phyloP scores from a whole-genome alignment of 345 rosid species.

The Heritiera fomes region DNA sequence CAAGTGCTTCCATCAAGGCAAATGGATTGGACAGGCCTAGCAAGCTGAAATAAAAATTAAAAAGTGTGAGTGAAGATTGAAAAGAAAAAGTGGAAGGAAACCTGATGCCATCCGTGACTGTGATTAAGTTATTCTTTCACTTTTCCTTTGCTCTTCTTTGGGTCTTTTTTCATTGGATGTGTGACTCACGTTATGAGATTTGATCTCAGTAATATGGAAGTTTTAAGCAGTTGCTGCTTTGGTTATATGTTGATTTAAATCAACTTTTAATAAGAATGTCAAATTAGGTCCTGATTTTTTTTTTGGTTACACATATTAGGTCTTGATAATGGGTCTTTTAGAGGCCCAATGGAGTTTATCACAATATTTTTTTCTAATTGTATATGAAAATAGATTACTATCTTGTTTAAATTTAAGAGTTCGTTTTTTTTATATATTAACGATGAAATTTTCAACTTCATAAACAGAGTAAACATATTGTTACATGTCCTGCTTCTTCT shows the following conservation, averaged over 20 bases:
- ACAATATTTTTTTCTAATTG: too few species aligned
- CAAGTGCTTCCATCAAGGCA: background rate
- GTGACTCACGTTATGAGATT: background rate
- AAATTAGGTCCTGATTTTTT: too few species aligned
- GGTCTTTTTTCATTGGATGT: background rate
- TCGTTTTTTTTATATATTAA: too few species aligned
- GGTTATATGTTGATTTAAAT: background rate
- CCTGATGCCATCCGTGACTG: background rate
- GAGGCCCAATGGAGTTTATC: too few species aligned
- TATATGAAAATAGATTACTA: too few species aligned
- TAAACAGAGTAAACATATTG: too few species aligned
- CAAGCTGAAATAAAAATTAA: background rate
- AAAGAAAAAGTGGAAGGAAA: background rate
- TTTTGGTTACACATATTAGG: too few species aligned
- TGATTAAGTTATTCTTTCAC: background rate
- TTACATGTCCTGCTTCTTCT: too few species aligned
- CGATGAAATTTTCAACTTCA: too few species aligned
- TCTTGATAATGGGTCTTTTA: too few species aligned
- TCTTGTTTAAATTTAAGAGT: too few species aligned
- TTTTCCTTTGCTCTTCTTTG: background rate
- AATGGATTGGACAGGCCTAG: background rate
- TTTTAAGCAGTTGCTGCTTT: too few species aligned
- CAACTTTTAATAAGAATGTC: background rate
- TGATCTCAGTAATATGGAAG: background rate
- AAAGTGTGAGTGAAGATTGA: constrained; percentile 3